Evolutionary conservation across 805 yeast genomes (phyloP).

Genomic region (Jamesozyma piceae): DNA sequence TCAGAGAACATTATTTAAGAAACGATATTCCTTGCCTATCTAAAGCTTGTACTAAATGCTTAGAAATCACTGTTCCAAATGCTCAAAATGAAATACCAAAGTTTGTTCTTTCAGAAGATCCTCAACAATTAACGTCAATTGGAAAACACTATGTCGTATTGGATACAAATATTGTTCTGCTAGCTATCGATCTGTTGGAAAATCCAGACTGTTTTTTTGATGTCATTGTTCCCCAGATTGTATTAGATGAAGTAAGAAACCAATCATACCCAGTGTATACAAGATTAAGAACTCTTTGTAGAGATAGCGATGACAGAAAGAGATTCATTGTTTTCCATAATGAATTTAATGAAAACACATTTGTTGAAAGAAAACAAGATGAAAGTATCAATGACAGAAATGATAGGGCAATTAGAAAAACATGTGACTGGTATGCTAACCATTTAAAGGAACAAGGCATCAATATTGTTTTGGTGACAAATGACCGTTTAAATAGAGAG

Average conservation of each 20-base stretch:
- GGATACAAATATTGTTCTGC: slow-evolving; percentile 82
- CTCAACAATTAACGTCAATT: slow-evolving; percentile 40
- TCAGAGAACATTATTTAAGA: slow-evolving; percentile 88
- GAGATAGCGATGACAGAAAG: slow-evolving; percentile 47
- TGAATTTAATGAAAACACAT: slow-evolving; percentile 73
- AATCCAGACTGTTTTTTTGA: slow-evolving; percentile 68
- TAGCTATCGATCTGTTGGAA: slow-evolving; percentile 85
- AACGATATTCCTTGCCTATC: slow-evolving; percentile 90
- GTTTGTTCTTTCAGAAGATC: slow-evolving; percentile 56
- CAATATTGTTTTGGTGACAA: slow-evolving; percentile 54
- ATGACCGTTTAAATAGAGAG: slow-evolving; percentile 59
- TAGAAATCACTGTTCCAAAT: slow-evolving; percentile 42
- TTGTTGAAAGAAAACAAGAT: slow-evolving; percentile 45
- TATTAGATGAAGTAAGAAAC: slow-evolving; percentile 84
- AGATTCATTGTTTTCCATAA: slow-evolving; percentile 88
- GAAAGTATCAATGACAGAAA: slow-evolving; percentile 84
- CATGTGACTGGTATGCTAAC: slow-evolving; percentile 58
- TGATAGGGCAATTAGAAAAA: slow-evolving; percentile 77
- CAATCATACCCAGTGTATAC: slow-evolving; percentile 81
- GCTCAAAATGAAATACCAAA: slow-evolving; percentile 58
- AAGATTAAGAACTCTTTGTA: slow-evolving; percentile 67
- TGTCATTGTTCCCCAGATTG: slow-evolving; percentile 91
- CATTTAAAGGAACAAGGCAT: slow-evolving; percentile 48
- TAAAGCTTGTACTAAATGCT: slow-evolving; percentile 55
- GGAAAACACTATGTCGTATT: slow-evolving; percentile 75